Base-by-base conservation (phyloP, 441 rosid genomes). In the Syzygium malaccense region DNA sequence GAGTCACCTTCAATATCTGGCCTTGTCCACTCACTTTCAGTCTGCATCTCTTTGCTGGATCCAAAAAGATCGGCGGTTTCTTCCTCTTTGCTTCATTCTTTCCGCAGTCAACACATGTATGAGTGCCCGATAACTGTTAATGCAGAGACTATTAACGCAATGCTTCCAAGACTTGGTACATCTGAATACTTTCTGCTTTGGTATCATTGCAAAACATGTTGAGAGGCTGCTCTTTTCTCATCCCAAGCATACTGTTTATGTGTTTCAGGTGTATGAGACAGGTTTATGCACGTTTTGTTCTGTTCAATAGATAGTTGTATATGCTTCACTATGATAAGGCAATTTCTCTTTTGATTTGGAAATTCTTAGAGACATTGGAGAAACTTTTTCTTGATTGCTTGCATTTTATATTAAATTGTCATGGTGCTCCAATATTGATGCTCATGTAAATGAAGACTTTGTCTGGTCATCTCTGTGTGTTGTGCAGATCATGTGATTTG, bases 91-190 rank as follows among this genome's bases (percentile, higher is more conserved):
- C 90, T 98, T 94, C 96, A 96, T 90, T 96, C 99, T 89, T 98
- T 92, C 89, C 97, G 97, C 87, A 91, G 95, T 91, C 99, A 96
- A 88, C 96, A 95, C 89, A 94, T 96, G 92, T 97, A 93, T 78
- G 99, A 96, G 92, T 90, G 97, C 89, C 95, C 97, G 71, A 92
- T 93, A 88, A 95, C 94, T 90, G 98, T 97, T 91, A 92, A 93
- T 90, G 93, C 95, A 75, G 99, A 98, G 95, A 98, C 99, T 51
- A 92, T 97, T 57, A 87, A 83, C 90, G 99, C 99, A 53, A 97
- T 98, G 99, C 94, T 98, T 89, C 99, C 99, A 85, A 96, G 92
- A 92, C 98, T 97, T 62, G 94, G 99, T 98, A 90, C 94, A 96
- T 49, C 6, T 28, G 57, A 64, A 66, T 51, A 33, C 60, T 55